These are phyloP conservation scores for Colletotrichum cuscutae DNA, from an alignment of 2,329 filamentous ascomycete species.

Conservation along the genomic window DNA sequence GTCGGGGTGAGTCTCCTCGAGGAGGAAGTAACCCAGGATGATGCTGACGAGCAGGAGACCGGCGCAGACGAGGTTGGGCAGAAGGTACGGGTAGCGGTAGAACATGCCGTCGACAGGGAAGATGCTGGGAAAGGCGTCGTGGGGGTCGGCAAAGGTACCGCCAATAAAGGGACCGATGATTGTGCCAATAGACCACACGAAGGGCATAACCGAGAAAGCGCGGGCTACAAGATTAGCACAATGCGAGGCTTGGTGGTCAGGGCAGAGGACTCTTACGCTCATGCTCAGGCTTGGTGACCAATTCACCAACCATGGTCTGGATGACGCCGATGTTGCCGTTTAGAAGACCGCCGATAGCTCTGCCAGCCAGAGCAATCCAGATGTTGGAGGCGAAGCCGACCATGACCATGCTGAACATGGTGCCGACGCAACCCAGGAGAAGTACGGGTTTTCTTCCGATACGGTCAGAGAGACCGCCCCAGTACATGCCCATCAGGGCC, in stretches of 20 bases:
- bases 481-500: conserved; percentile 86
- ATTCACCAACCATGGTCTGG: conserved; percentile 91
- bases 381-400: conserved; percentile 87
- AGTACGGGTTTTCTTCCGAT: conserved; percentile 88
- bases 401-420: conserved; percentile 83
- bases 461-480: conserved; percentile 85
- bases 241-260: background rate
- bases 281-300: conserved; percentile 85
- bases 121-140: conserved; percentile 74
- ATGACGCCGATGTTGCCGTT: conserved; percentile 94
- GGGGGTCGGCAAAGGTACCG: conserved; percentile 84
- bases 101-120: conserved; percentile 79
- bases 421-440: conserved; percentile 82
- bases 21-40: conserved; percentile 79
- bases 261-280: conserved; percentile 70
- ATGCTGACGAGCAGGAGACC: conserved; percentile 81
- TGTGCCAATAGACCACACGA: conserved; percentile 91
- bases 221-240: conserved; percentile 64
- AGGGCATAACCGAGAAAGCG: conserved; percentile 93
- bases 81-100: conserved; percentile 82
- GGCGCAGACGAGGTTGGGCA: conserved; percentile 90
- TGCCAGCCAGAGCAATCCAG: conserved; percentile 81
- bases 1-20: conserved; percentile 86
- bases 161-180: conserved; percentile 91
- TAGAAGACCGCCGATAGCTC: conserved; percentile 81